These are phyloP conservation scores for Helotiales sp. DNA, from an alignment of 2,329 filamentous ascomycete genomes.

Conservation along the genomic window DNA sequence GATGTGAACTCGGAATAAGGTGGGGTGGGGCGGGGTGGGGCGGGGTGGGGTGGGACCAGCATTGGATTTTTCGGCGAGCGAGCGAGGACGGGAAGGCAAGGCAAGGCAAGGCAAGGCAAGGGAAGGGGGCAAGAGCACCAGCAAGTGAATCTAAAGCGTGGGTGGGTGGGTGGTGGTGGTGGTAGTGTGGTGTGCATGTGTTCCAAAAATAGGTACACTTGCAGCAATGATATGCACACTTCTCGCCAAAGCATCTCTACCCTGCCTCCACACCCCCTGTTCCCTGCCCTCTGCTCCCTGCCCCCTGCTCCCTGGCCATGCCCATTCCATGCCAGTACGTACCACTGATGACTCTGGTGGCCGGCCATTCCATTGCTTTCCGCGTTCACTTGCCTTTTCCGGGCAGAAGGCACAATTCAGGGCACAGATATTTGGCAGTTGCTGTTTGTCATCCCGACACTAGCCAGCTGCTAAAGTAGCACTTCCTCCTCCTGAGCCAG, in stretches of 20 bases:
- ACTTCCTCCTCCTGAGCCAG: not conserved
- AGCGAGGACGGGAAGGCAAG: not conserved
- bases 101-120: too few relatives aligned
- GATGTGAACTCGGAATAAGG: constrained; percentile 8
- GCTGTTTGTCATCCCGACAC: not conserved
- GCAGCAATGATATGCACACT: too few relatives aligned
- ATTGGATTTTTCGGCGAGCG: too few relatives aligned
- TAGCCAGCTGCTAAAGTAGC: too few relatives aligned
- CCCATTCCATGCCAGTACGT: constrained; percentile 2
- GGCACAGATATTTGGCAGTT: not conserved
- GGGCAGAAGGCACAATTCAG: not conserved
- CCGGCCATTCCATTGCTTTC: constrained; percentile 2
- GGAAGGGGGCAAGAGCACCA: not conserved
- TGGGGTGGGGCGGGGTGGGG: too few relatives aligned
- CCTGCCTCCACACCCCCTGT: not conserved
- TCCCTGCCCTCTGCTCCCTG: too few relatives aligned
- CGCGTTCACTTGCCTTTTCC: constrained; percentile 11
- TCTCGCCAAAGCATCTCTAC: constrained; percentile 10
- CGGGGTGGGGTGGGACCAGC: too few relatives aligned
- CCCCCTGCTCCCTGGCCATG: not conserved
- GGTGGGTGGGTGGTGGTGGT: constrained; percentile 9
- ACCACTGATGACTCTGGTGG: constrained; percentile 6
- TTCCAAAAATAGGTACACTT: constrained; percentile 19
- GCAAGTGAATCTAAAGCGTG: not conserved
- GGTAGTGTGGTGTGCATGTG: constrained; percentile 9